Conservation (phyloP, 2,329 filamentous ascomycete species). For the Fusarium devonianum region DNA sequence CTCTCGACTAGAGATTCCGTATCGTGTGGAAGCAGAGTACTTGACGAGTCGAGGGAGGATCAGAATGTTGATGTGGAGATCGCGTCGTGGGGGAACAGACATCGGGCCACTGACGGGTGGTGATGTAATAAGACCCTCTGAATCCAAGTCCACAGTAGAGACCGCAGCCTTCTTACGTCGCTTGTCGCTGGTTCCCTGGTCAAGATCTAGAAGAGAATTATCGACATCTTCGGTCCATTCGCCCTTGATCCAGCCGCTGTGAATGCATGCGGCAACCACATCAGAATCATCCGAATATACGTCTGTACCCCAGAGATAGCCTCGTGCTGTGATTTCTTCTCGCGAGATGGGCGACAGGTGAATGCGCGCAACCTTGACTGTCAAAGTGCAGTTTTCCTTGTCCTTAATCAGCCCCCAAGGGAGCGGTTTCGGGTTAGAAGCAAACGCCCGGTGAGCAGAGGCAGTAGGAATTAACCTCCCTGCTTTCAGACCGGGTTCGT, state of each 20-base stretch:
- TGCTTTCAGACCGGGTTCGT: conserved; percentile 71
- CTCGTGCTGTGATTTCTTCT: conserved; percentile 82
- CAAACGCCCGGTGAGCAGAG: conserved; percentile 53
- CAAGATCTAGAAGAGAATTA: conserved; percentile 68
- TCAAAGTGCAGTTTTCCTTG: conserved; percentile 89
- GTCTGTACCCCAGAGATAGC: conserved; percentile 90
- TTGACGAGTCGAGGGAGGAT: conserved; percentile 80
- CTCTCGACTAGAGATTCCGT: conserved; percentile 81
- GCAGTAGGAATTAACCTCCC: conserved; percentile 54
- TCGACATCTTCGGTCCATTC: conserved; percentile 86
- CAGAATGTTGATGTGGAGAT: conserved; percentile 86
- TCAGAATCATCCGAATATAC: conserved; percentile 97
- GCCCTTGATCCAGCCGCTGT: conserved; percentile 89
- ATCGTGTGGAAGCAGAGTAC: conserved; percentile 78
- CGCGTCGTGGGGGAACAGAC: conserved; percentile 70
- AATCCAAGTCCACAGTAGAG: conserved; percentile 47
- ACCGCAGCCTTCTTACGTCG: conserved; percentile 45
- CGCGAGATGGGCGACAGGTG: conserved; percentile 75
- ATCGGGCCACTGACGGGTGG: conserved; percentile 70
- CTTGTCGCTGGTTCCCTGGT: conserved; percentile 46
- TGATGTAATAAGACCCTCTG: conserved; percentile 55
- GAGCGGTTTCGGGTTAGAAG: conserved; percentile 72
- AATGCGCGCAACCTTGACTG: conserved; percentile 82
- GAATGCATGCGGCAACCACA: conserved; percentile 89
- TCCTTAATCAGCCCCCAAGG: conserved; percentile 75